Evolutionary conservation across 2,329 filamentous ascomycete species (phyloP).

Genomic region (Ascochyta koolunga): DNA sequence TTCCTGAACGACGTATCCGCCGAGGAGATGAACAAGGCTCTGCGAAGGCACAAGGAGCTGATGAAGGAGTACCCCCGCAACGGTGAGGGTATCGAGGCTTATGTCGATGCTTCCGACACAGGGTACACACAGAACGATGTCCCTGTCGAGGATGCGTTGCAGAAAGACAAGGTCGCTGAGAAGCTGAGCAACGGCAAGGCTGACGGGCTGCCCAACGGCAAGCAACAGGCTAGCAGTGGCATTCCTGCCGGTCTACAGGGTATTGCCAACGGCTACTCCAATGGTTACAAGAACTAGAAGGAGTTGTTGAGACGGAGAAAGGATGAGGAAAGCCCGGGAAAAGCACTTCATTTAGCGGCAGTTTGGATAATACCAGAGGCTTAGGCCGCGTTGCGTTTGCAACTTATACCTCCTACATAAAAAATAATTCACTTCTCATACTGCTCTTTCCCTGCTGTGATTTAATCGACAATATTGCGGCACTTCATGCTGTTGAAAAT

Average conservation of each 20-base stretch:
- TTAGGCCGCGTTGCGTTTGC: constrained; percentile 6
- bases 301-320: background rate
- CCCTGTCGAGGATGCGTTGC: constrained; percentile 43
- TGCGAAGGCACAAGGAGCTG: constrained; percentile 67
- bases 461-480: no score
- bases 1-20: constrained; percentile 72
- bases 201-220: constrained; percentile 23
- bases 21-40: constrained; percentile 66
- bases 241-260: constrained; percentile 21
- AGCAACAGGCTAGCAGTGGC: constrained; percentile 26
- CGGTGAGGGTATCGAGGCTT: constrained; percentile 71
- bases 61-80: constrained; percentile 67
- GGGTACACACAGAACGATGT: constrained; percentile 60
- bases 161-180: constrained; percentile 31
- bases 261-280: constrained; percentile 40
- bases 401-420: constrained; percentile 14
- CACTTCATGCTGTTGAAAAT: no score
- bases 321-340: background rate
- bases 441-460: no score
- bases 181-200: constrained; percentile 32
- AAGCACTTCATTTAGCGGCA: constrained; percentile 9
- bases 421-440: constrained; percentile 6
- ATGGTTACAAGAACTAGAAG: constrained; percentile 40
- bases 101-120: constrained; percentile 72
- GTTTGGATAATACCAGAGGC: background rate